phyloP scores from a whole-genome alignment of 73 alveolate species.

The Stentor roeselii region DNA sequence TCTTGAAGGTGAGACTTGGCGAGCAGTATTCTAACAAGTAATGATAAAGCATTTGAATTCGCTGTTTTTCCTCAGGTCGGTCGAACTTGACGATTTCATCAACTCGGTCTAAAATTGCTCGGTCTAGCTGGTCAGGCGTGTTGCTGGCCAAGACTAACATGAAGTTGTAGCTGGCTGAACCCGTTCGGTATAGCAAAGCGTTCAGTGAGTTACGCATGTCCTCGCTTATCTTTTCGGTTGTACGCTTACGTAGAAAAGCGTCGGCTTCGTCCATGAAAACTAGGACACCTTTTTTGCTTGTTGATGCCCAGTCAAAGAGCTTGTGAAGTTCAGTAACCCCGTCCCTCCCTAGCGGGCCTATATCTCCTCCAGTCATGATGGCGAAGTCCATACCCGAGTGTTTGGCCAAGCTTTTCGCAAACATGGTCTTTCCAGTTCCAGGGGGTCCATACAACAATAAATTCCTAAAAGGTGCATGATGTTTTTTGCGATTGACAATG shows the following conservation, averaged over 20 bases:
- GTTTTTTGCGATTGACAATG: conserved; percentile 59
- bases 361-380: conserved; percentile 87
- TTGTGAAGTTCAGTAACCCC: conserved; percentile 67
- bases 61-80: conserved; percentile 46
- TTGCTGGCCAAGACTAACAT: conserved; percentile 77
- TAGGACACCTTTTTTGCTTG: conserved; percentile 53
- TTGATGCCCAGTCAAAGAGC: conserved; percentile 85
- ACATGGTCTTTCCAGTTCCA: conserved; percentile 92
- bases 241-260: conserved; percentile 79
- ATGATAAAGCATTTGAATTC: conserved; percentile 60
- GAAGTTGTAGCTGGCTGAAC: conserved; percentile 61
- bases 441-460: conserved; percentile 92
- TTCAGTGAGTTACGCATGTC: conserved; percentile 60
- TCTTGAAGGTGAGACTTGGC: conserved; percentile 41
- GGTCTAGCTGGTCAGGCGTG: conserved; percentile 80
- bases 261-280: conserved; percentile 64
- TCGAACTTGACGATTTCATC: conserved; percentile 76
- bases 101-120: conserved; percentile 85
- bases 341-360: conserved; percentile 82
- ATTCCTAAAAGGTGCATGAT: conserved; percentile 72
- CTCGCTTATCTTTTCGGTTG: conserved; percentile 45
- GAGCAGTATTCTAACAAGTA: conserved; percentile 55
- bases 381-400: conserved; percentile 79
- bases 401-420: conserved; percentile 76
- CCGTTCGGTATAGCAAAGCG: conserved; percentile 70